These are phyloP conservation scores for Neonectria magnoliae DNA, from an alignment of 2,329 filamentous ascomycete genomes.

Conservation along the genomic window DNA sequence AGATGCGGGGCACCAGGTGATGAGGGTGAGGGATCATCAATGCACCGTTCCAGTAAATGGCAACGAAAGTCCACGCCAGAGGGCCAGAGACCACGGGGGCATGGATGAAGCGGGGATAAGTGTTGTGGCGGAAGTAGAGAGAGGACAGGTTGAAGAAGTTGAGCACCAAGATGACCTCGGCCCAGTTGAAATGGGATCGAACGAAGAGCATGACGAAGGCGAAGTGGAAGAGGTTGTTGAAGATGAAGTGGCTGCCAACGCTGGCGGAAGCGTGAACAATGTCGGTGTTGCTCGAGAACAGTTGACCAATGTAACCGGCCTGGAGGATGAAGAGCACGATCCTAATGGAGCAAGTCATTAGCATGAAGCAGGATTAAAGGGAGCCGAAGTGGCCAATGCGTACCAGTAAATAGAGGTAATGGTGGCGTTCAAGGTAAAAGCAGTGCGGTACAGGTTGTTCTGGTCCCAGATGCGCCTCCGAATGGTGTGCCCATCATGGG, in stretches of 20 bases:
- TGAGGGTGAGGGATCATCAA: conserved; percentile 78
- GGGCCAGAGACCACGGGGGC: conserved; percentile 79
- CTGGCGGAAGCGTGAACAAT: conserved; percentile 76
- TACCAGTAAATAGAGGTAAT: conserved; percentile 81
- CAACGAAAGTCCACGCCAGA: conserved; percentile 84
- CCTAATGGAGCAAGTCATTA: conserved; percentile 54
- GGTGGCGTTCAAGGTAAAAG: conserved; percentile 77
- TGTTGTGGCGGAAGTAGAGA: conserved; percentile 83
- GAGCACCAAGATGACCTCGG: conserved; percentile 78
- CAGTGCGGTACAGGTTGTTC: conserved; percentile 72
- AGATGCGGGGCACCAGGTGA: conserved; percentile 75
- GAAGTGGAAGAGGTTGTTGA: conserved; percentile 85
- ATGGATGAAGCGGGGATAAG: conserved; percentile 79
- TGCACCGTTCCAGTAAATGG: conserved; percentile 89
- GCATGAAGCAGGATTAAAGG: conserved; percentile 2
- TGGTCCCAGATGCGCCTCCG: conserved; percentile 79
- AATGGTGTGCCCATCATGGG: conserved; percentile 68
- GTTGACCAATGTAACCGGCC: conserved; percentile 76
- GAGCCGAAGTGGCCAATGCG: conserved; percentile 5
- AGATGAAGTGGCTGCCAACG: conserved; percentile 84
- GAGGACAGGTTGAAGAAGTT: conserved; percentile 84
- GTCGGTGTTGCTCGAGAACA: conserved; percentile 74
- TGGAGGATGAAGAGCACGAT: conserved; percentile 79
- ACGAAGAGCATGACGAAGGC: conserved; percentile 87
- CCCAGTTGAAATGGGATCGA: conserved; percentile 76